Conservation (phyloP, 2,329 filamentous ascomycete species). For the Aphanoascus verrucosus region DNA sequence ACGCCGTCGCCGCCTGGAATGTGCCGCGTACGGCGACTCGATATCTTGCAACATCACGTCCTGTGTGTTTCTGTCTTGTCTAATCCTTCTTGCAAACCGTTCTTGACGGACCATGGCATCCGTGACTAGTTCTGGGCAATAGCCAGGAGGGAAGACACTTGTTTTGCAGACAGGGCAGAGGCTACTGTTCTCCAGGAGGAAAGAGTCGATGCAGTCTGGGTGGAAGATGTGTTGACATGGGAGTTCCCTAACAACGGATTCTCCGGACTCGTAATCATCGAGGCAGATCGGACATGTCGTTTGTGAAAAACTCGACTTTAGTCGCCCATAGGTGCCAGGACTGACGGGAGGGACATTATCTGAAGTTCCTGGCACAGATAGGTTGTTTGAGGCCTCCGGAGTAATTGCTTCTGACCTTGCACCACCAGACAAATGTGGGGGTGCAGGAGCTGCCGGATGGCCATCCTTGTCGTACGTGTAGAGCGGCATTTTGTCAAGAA, state of each 20-base stretch:
- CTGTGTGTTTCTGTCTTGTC: background rate
- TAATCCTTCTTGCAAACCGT: constrained; percentile 37
- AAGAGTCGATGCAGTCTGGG: constrained; percentile 79
- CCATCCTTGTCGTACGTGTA: constrained; percentile 54
- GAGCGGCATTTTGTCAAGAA: constrained; percentile 64
- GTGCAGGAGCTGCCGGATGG: background rate
- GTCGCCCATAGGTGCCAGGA: background rate
- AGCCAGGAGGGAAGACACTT: constrained; percentile 60
- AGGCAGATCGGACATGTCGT: constrained; percentile 84
- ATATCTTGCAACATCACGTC: background rate
- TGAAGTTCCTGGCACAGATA: background rate
- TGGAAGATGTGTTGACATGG: constrained; percentile 91
- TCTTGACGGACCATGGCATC: constrained; percentile 81
- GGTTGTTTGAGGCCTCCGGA: background rate
- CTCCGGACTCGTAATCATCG: constrained; percentile 60
- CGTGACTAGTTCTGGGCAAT: constrained; percentile 57
- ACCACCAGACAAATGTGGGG: background rate
- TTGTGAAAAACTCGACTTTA: constrained; percentile 44
- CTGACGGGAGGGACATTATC: background rate
- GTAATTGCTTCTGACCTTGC: background rate
- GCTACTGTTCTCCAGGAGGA: constrained; percentile 65
- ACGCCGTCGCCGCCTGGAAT: background rate
- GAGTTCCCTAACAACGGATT: constrained; percentile 69
- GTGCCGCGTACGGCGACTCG: background rate
- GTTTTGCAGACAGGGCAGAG: constrained; percentile 87